Evolutionary conservation across 768 basidiomycete genomes (phyloP), one percentile per base, ranked within the genome.

Genomic region (Heimioporus sp.): DNA sequence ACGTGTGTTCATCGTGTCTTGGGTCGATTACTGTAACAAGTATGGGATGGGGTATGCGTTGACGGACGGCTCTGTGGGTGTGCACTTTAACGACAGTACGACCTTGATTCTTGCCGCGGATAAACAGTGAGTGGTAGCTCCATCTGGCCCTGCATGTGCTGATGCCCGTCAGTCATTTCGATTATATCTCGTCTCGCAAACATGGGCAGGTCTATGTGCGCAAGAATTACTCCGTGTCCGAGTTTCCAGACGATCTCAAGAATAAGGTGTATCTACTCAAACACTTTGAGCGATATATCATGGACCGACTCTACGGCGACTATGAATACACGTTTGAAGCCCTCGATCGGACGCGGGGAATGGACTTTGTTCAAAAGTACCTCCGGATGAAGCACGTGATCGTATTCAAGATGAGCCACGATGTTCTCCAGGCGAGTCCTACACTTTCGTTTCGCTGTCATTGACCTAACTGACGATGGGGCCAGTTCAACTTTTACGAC

Each of bases 41-140:
- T 99, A 98, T 70, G 97, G 96, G n/a, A 98, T 98, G 91, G 97
- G 96, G 1, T 98, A 97, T 68, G 92, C 93, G 4, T 75, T 98
- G 64, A 96, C 93, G 17, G 94, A 99, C 63, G 94, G 96, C 4
- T 89, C 90, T 19, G 86, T 98, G 42, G 92, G 93, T 5, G 92
- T 98, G 19, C 86, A 98, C 71, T 99, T 97, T 74, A 98, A 98
- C 62, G 97, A 99, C 67, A 92, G 89, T 65, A 92, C 93, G 15
- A 87, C 81, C 30, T 66, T 97, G 56, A 81, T 97, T 31, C 73
- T 98, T 56, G 82, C 90, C 36, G 84, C 96, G 1, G 88, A 90
- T 62, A 95, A 92, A 70, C 73, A 83, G 96, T 96, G 60, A 61
- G 92, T 55, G 2, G 19, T 46, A 15, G 56, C 24, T 57, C 2